Evolutionary conservation across 2,329 filamentous ascomycete species (phyloP), one percentile per base, ranked within the genome.

Genomic region (Gremmenia infestans): DNA sequence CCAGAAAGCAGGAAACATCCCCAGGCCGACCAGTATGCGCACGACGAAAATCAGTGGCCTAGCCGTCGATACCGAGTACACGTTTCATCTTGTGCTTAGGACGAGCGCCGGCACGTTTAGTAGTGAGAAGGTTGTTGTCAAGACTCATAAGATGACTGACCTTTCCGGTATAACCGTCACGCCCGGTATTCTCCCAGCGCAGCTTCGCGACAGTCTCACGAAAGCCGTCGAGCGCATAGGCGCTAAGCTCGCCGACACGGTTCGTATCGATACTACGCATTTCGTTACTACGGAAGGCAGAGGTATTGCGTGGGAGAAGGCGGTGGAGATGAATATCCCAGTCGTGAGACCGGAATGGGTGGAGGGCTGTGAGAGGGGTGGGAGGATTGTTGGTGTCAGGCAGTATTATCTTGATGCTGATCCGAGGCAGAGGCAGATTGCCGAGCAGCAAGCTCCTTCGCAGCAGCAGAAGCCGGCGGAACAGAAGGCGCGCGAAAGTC

Each of bases 101-200:
- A 99, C 94, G 6, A 92, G 85, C 54, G 94, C 94, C 4, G 94
- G 94, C 57, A 96, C 89, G 40, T 92, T 86, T 68, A 81, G 82
- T 59, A 94, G 88, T 70, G 89, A 96, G 63, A 90, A 88, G 71
- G 79, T 99, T 52, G 81, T 82, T 4, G 91, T 96, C 56, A 85
- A 88, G 68, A 99, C 94, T 47, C 94, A 99, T 77, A 96, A 97
- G 78, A 97, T 99, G 92, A 97, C 93, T 40, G 92, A 99, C 72
- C 79, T 99, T 51, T 92, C 88, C 63, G 94, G 94, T 56, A 92
- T 99, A 72, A 97, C 93, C 23, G 89, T 99, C 65, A 96, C 93
- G 2, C 87, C 91, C 0, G 94, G 94, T 50, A 82, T 96, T 64
- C 80, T 99, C 72, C 89, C 92, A 2, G 78, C 82, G 7, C 77